Conservation (phyloP, 345 rosid genomes). For the Bruguiera sexangula region DNA sequence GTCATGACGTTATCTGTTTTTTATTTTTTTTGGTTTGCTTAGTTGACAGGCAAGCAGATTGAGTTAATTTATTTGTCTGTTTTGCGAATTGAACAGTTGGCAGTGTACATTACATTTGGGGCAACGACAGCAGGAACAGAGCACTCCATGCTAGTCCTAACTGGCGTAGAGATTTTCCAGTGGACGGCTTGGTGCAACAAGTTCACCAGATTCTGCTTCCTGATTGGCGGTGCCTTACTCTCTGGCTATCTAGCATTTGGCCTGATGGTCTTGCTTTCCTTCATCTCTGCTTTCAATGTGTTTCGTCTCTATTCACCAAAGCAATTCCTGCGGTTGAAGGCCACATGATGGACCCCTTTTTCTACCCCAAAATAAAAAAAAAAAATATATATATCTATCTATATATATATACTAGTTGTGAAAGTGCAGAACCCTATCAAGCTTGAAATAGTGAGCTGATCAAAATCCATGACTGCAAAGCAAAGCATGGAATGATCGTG, state of each 20-base stretch:
- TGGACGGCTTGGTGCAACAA: slow-evolving; percentile 74
- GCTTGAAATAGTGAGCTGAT: too few relatives aligned
- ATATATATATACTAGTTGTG: too few relatives aligned
- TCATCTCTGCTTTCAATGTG: slow-evolving; percentile 59
- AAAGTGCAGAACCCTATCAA: too few relatives aligned
- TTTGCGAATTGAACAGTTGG: slow-evolving; percentile 28
- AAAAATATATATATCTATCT: too few relatives aligned
- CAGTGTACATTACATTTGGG: slow-evolving; percentile 47
- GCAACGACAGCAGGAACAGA: slow-evolving; percentile 39
- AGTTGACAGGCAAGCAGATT: not conserved
- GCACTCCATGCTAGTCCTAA: slow-evolving; percentile 42
- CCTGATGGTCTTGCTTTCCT: slow-evolving; percentile 38
- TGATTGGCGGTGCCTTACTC: slow-evolving; percentile 47
- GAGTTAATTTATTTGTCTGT: not conserved
- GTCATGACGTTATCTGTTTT: too few relatives aligned
- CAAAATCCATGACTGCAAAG: too few relatives aligned
- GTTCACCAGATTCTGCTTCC: slow-evolving; percentile 64
- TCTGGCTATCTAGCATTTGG: slow-evolving; percentile 33
- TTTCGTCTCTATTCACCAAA: slow-evolving; percentile 63
- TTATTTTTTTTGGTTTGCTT: not conserved
- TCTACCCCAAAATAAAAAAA: too few relatives aligned
- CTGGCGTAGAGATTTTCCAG: slow-evolving; percentile 47
- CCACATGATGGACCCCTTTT: not conserved
- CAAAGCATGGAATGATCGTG: too few relatives aligned
- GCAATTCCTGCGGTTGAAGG: slow-evolving; percentile 40